phyloP scores from a whole-genome alignment of 495 filamentous ascomycete species.

The Hypoxylon trugodes region DNA sequence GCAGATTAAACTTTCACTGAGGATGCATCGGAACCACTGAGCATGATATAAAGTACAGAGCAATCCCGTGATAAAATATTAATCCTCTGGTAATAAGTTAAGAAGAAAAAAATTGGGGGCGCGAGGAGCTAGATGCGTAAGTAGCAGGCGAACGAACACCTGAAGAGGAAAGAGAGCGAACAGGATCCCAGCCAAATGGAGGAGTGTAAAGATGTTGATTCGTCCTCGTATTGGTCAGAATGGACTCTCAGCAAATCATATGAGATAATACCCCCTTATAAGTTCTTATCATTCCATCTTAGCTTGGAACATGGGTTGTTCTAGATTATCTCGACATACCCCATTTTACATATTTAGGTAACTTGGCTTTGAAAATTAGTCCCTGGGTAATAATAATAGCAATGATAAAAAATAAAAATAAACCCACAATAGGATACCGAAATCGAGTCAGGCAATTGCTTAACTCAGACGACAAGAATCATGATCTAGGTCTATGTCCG shows the following conservation, averaged over 20 bases:
- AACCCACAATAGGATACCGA: not conserved
- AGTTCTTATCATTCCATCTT: slow-evolving; percentile 26
- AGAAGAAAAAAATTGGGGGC: not conserved
- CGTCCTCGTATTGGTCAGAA: slow-evolving; percentile 16
- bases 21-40: too few species aligned
- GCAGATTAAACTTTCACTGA: too few species aligned
- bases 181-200: not conserved
- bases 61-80: slow-evolving; percentile 6
- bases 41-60: not conserved
- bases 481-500: too few species aligned
- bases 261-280: slow-evolving; percentile 32
- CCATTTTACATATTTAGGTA: not conserved
- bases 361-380: not conserved
- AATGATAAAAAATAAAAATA: not conserved
- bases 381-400: not conserved
- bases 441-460: slow-evolving; percentile 1
- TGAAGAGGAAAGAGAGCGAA: not conserved
- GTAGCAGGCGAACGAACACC: slow-evolving; percentile 1
- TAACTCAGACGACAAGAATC: not conserved
- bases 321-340: not conserved
- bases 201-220: slow-evolving; percentile 22
- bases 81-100: not conserved
- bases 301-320: slow-evolving; percentile 11
- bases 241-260: slow-evolving; percentile 23
- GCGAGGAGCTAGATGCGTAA: not conserved